These are phyloP conservation scores for Colletotrichum gloeosporioides DNA, from an alignment of 2,329 filamentous ascomycete genomes.

Conservation along the genomic window DNA sequence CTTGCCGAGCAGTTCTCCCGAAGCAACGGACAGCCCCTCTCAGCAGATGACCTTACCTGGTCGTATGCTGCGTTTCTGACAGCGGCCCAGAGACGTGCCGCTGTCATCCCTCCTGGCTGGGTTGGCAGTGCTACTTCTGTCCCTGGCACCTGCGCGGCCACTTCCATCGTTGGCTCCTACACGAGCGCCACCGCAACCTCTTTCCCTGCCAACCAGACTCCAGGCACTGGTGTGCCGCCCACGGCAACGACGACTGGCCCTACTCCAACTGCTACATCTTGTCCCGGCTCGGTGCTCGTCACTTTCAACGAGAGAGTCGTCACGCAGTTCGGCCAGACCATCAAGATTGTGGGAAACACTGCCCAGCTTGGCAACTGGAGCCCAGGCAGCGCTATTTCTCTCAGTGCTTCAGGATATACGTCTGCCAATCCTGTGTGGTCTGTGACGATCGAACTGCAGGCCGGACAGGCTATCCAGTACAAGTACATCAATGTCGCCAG, in stretches of 20 bases:
- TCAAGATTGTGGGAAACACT: slow-evolving; percentile 69
- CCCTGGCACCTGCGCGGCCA: slow-evolving; percentile 52
- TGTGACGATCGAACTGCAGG: slow-evolving; percentile 56
- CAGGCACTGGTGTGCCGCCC: slow-evolving; percentile 34
- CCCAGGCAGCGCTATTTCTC: slow-evolving; percentile 53
- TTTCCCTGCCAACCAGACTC: slow-evolving; percentile 56
- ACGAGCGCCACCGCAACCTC: slow-evolving; percentile 48
- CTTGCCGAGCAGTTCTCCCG: slow-evolving; percentile 72
- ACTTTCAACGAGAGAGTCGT: slow-evolving; percentile 65
- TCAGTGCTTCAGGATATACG: slow-evolving; percentile 67
- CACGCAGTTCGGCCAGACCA: slow-evolving; percentile 66
- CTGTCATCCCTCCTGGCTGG: slow-evolving; percentile 63
- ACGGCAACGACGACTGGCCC: slow-evolving; percentile 27
- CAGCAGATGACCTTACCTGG: slow-evolving; percentile 74
- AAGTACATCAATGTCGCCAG: slow-evolving; percentile 69
- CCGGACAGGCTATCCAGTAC: slow-evolving; percentile 65
- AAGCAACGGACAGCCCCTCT: slow-evolving; percentile 57
- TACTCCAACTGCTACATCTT: slow-evolving; percentile 33
- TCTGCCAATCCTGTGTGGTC: slow-evolving; percentile 66
- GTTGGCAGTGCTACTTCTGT: slow-evolving; percentile 51
- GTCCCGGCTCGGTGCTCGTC: slow-evolving; percentile 55
- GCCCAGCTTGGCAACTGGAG: slow-evolving; percentile 69
- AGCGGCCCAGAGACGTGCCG: slow-evolving; percentile 60
- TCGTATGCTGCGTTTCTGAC: slow-evolving; percentile 75
- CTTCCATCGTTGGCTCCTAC: slow-evolving; percentile 57